Conservation (phyloP, 169 alveolate genomes). For the Babesia ovata region DNA sequence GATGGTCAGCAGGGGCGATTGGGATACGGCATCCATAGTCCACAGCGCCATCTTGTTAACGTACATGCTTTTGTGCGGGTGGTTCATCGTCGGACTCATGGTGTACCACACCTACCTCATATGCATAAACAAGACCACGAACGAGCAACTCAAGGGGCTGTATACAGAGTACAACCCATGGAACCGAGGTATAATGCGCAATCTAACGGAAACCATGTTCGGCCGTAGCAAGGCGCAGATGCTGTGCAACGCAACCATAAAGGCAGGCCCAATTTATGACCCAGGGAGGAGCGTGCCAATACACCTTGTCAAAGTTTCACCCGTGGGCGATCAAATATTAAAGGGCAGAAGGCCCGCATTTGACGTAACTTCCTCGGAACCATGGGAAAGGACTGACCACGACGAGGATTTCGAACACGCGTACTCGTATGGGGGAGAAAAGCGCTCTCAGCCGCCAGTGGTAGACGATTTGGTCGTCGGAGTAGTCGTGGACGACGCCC, state of each 20-base stretch:
- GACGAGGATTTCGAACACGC: neutral
- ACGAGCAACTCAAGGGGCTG: constrained; percentile 77
- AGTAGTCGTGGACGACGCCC: neutral
- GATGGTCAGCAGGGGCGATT: constrained; percentile 20
- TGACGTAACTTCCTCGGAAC: neutral
- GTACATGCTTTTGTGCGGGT: constrained; percentile 70
- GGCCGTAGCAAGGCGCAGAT: constrained; percentile 45
- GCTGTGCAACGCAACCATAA: neutral
- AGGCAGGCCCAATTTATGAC: constrained; percentile 19
- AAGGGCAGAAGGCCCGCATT: constrained; percentile 17
- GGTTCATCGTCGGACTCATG: constrained; percentile 81
- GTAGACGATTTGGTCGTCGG: neutral
- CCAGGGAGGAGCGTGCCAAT: constrained; percentile 36
- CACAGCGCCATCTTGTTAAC: constrained; percentile 49
- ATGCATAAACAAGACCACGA: constrained; percentile 80
- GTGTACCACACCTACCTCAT: constrained; percentile 78
- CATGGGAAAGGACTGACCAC: constrained; percentile 8
- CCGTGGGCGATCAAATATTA: neutral
- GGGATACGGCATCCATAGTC: constrained; percentile 22
- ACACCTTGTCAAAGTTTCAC: neutral
- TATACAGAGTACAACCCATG: constrained; percentile 76
- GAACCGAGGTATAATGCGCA: constrained; percentile 70
- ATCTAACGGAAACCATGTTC: constrained; percentile 70
- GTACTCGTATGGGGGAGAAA: too few relatives aligned
- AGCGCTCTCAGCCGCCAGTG: neutral